Conservation (phyloP, 192 early-diverging fungal species). For the Chytriomyces hyalinus region DNA sequence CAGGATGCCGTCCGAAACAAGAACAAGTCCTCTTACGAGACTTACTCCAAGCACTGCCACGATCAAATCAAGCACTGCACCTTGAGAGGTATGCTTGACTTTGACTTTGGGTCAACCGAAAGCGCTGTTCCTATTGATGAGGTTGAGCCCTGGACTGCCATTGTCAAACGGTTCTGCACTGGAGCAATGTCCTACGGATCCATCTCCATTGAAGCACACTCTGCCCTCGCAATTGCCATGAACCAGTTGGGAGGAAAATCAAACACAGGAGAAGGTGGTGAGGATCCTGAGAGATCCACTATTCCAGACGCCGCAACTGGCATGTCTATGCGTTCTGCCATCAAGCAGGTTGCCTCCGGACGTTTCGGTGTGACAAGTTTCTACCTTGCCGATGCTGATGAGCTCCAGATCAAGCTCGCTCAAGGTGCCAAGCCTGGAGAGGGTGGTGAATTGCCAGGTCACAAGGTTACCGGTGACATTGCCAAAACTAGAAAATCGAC, state of each 20-base stretch:
- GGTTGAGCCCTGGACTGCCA: slow-evolving; percentile 96
- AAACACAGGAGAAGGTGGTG: slow-evolving; percentile 99
- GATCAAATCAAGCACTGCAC: slow-evolving; percentile 90
- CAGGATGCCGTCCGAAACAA: slow-evolving; percentile 95
- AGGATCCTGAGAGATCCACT: slow-evolving; percentile 84
- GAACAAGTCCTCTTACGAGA: slow-evolving; percentile 85
- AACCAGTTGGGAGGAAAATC: slow-evolving; percentile 95
- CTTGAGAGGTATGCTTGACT: slow-evolving; percentile 91
- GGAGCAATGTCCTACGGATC: slow-evolving; percentile 99
- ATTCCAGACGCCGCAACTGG: slow-evolving; percentile 67
- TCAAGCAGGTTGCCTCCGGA: slow-evolving; percentile 98
- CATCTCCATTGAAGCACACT: slow-evolving; percentile 93
- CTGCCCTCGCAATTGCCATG: slow-evolving; percentile 92
- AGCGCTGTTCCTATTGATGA: slow-evolving; percentile 85
- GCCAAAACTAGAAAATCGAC: slow-evolving; percentile 90
- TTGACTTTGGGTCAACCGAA: slow-evolving; percentile 66
- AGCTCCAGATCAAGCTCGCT: slow-evolving; percentile 99
- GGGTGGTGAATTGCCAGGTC: slow-evolving; percentile 84
- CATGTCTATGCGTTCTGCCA: slow-evolving; percentile 84
- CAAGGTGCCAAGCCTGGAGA: slow-evolving; percentile 99
- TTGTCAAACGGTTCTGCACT: slow-evolving; percentile 95
- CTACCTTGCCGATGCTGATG: slow-evolving; percentile 93
- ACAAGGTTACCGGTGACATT: slow-evolving; percentile 62
- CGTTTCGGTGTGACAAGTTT: slow-evolving; percentile 97
- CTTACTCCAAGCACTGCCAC: slow-evolving; percentile 78